phyloP scores from a whole-genome alignment of 768 basidiomycete genomes.

The Thelephora ganbajun region DNA sequence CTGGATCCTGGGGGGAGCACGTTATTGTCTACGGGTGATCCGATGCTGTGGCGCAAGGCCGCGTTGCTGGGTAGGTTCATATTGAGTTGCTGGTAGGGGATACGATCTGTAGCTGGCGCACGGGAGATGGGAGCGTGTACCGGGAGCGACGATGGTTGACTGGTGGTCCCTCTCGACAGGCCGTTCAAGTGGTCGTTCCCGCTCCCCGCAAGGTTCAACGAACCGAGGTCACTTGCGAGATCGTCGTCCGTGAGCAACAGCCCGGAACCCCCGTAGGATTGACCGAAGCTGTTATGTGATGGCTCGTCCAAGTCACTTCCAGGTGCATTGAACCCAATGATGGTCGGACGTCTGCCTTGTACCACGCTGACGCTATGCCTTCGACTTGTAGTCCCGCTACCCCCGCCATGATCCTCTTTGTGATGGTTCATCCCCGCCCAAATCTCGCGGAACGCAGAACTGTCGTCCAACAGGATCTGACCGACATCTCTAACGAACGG shows the following conservation, averaged over 20 bases:
- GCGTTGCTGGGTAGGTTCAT: slow-evolving; percentile 39
- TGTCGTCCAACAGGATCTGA: slow-evolving; percentile 64
- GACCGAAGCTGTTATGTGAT: slow-evolving; percentile 15
- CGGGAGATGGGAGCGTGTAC: slow-evolving; percentile 60
- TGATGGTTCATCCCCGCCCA: slow-evolving; percentile 62
- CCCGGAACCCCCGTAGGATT: slow-evolving; percentile 34
- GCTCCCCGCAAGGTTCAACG: slow-evolving; percentile 43
- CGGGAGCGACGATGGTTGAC: slow-evolving; percentile 64
- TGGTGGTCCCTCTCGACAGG: slow-evolving; percentile 38
- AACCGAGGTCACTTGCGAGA: slow-evolving; percentile 54
- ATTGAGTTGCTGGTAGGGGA: slow-evolving; percentile 50
- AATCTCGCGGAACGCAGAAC: slow-evolving; percentile 55
- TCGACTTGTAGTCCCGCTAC: slow-evolving; percentile 72
- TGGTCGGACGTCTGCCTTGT: slow-evolving; percentile 51
- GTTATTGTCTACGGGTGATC: slow-evolving; percentile 45
- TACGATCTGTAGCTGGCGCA: slow-evolving; percentile 36
- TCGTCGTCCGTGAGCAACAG: slow-evolving; percentile 70
- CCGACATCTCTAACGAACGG: slow-evolving; percentile 79
- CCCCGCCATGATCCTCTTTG: slow-evolving; percentile 47
- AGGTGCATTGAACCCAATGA: slow-evolving; percentile 58
- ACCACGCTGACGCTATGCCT: slow-evolving; percentile 77
- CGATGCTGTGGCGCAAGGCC: slow-evolving; percentile 33
- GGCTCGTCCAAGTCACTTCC: slow-evolving; percentile 32
- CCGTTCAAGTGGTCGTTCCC: slow-evolving; percentile 24
- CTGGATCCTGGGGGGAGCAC: slow-evolving; percentile 39